Conservation (phyloP, 441 rosid species). For the Corymbia calophylla region DNA sequence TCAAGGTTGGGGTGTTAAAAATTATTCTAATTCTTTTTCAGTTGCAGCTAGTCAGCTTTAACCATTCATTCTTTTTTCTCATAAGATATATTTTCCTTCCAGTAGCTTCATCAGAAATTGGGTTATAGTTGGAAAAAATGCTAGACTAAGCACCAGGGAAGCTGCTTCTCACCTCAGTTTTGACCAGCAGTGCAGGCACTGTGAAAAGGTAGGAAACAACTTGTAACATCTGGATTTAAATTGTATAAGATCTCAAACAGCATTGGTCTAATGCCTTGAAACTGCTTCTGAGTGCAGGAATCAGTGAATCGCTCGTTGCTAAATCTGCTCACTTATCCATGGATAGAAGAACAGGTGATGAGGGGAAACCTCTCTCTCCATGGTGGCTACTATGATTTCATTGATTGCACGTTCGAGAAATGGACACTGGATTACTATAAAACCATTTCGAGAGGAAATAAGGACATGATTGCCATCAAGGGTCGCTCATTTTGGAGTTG, state of each 20-base stretch:
- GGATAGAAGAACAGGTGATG: slow-evolving; percentile 83
- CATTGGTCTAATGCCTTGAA: not conserved
- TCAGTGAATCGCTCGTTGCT: slow-evolving; percentile 64
- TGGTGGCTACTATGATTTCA: slow-evolving; percentile 85
- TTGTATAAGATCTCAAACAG: not conserved
- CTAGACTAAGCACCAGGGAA: slow-evolving; percentile 57
- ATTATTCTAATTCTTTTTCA: not conserved
- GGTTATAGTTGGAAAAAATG: slow-evolving; percentile 77
- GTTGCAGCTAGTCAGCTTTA: not conserved
- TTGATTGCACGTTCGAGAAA: slow-evolving; percentile 78
- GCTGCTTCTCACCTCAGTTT: slow-evolving; percentile 57
- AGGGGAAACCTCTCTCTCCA: slow-evolving; percentile 55
- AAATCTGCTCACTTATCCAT: slow-evolving; percentile 79
- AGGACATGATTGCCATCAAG: slow-evolving; percentile 31
- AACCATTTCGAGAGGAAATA: slow-evolving; percentile 23
- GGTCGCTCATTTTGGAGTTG: slow-evolving; percentile 54
- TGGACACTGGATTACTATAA: slow-evolving; percentile 76
- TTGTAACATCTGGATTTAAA: not conserved
- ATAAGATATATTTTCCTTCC: slow-evolving; percentile 5
- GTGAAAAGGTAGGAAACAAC: slow-evolving; percentile 68
- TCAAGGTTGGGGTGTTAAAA: slow-evolving; percentile 37
- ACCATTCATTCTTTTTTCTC: not conserved
- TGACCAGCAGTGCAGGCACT: slow-evolving; percentile 80
- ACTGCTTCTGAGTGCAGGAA: slow-evolving; percentile 26
- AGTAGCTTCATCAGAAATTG: slow-evolving; percentile 80